Evolutionary conservation across 768 basidiomycete genomes (phyloP).

Genomic region (Amanita jacksonii): DNA sequence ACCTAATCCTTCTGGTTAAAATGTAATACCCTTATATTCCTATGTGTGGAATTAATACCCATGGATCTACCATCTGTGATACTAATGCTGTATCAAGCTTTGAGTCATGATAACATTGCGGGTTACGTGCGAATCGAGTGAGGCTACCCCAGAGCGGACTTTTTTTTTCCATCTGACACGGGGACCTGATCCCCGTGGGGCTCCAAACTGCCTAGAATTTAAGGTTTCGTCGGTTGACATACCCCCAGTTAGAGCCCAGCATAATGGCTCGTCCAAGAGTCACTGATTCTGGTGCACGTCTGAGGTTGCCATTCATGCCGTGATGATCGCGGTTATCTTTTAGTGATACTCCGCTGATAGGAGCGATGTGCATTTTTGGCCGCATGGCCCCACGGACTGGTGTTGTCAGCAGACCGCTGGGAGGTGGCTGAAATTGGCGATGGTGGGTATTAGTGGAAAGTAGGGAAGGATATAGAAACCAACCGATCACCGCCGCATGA

Average conservation of each 20-base stretch:
- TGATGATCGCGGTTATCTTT: no score
- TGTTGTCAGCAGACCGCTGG: slow-evolving; percentile 68
- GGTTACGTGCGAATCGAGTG: no score
- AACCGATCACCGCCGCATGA: background rate
- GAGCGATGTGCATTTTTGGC: slow-evolving; percentile 70
- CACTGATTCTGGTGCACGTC: slow-evolving; percentile 57
- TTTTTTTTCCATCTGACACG: no score
- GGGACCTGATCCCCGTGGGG: slow-evolving; percentile 46
- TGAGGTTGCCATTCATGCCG: no score
- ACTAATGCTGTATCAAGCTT: background rate
- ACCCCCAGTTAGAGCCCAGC: slow-evolving; percentile 32
- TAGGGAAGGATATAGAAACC: slow-evolving; percentile 23
- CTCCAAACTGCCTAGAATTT: slow-evolving; percentile 47
- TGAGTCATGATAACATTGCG: no score
- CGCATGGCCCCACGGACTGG: no score
- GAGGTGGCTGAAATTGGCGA: slow-evolving; percentile 56
- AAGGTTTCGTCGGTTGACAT: slow-evolving; percentile 41
- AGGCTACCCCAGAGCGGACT: no score
- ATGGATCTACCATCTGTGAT: slow-evolving; percentile 4
- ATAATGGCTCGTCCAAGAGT: no score
- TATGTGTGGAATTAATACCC: slow-evolving; percentile 5
- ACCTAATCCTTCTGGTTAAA: slow-evolving; percentile 12
- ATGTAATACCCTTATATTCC: background rate
- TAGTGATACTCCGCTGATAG: slow-evolving; percentile 20
- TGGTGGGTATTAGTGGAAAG: slow-evolving; percentile 58